Evolutionary conservation across 345 rosid genomes (phyloP), one percentile per base, ranked within the genome.

Genomic region (Nephelium lappaceum): DNA sequence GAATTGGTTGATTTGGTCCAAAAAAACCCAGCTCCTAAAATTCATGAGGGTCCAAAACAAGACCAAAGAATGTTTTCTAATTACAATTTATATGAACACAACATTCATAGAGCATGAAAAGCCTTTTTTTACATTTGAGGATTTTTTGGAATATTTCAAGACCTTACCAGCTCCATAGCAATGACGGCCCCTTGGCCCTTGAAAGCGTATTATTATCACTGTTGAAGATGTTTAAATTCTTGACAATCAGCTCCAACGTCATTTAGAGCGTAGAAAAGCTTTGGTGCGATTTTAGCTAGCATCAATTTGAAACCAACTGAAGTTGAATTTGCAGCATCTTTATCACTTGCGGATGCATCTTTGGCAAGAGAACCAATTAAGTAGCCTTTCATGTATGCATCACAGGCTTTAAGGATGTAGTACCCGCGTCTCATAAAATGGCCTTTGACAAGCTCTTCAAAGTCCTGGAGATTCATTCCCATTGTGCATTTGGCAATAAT

Each of bases 301-400:
- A 97, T 97, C 83, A 97, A 82, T 87, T 94, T 94, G 89, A 97
- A 94, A 53, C 99, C 98, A 71, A 91, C 94, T 0, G 98, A 97
- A 72, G 89, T 93, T 76, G 90, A 83, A 80, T 92, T 90, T 25
- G 88, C 91, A 43, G 78, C 77, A 72, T 79, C 78, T 61, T 80
- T 82, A 67, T 84, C 81, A 71, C 80, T 85, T 45, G 80, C 82
- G 1, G 92, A 86, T 4, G 93, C 98, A 67, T 94, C 97, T 83
- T 87, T 80, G 47, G 85, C 62, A n/a, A 94, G 98, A 71, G 98
- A 93, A 47, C 98, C 98, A 27, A 97, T 94, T 77, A 97, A 80
- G 82, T 84, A 87, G 80, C 99, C 99, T 78, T 90, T 91, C 98
- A 89, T 93, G 80, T 93, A 94, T 9, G 98, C 93, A 76, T 92